phyloP scores from a whole-genome alignment of 306 rosid genomes.

The Prunus kanzakura region DNA sequence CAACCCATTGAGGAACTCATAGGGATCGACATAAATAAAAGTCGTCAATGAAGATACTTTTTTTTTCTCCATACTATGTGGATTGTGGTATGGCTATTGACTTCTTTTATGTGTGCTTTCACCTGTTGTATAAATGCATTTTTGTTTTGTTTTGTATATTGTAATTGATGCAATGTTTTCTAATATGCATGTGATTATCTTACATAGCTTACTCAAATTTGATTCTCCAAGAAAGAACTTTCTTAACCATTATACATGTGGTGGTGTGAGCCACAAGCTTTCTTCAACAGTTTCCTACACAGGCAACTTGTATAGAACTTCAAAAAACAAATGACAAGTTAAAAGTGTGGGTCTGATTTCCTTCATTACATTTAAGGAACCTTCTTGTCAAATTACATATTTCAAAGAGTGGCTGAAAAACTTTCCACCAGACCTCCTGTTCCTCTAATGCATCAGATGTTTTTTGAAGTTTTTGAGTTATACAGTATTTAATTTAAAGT shows the following conservation, averaged over 20 bases:
- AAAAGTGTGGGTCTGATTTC: slow-evolving; percentile 12
- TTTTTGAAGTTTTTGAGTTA: slow-evolving; percentile 31
- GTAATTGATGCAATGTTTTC: slow-evolving; percentile 18
- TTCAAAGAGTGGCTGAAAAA: not conserved
- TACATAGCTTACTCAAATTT: not conserved
- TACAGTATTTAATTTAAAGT: slow-evolving; percentile 2
- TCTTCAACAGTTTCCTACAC: slow-evolving; percentile 7
- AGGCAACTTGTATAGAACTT: slow-evolving; percentile 16
- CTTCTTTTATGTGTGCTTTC: slow-evolving; percentile 25
- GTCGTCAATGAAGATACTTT: slow-evolving; percentile 29
- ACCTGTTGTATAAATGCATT: slow-evolving; percentile 20
- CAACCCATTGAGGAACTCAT: slow-evolving; percentile 78
- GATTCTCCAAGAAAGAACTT: not conserved
- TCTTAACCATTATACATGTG: not conserved
- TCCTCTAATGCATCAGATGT: not conserved
- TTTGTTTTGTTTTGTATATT: slow-evolving; percentile 35
- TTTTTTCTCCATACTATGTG: slow-evolving; percentile 27
- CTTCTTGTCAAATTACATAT: not conserved
- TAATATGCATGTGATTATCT: slow-evolving; percentile 25
- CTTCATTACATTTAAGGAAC: not conserved
- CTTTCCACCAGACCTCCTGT: not conserved
- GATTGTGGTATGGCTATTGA: slow-evolving; percentile 37
- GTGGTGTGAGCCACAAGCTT: slow-evolving; percentile 13
- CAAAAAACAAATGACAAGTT: slow-evolving; percentile 5
- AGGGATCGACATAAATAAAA: slow-evolving; percentile 66